A percentile compares a stretch with the other conserved stretches of the same genome.
Evolutionary conservation across 139 green algal genomes (phyloP).

Genomic region (Auxenochlorella pyrenoidosa): DNA sequence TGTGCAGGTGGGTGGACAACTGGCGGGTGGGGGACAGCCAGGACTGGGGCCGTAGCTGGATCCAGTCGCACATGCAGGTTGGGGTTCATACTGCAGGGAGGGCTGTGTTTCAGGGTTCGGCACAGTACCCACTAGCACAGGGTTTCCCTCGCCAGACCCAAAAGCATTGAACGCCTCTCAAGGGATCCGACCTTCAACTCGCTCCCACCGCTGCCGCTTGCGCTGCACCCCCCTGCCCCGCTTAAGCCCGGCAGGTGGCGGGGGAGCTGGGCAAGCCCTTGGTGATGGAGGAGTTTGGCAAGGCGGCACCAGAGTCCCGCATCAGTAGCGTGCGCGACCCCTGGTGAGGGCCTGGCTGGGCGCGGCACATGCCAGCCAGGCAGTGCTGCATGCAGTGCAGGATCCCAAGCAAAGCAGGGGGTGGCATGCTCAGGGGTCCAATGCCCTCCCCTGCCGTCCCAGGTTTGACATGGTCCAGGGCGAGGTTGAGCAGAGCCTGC

Average conservation of each 20-base stretch:
- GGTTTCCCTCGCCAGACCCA: too few species aligned
- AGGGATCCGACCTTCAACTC: too few species aligned
- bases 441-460: background rate
- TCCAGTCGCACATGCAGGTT: slow-evolving; percentile 7
- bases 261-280: background rate
- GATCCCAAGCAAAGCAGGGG: too few species aligned
- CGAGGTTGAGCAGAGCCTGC: background rate
- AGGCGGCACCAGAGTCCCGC: background rate
- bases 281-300: slow-evolving; percentile 33
- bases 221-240: too few species aligned
- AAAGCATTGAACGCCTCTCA: too few species aligned
- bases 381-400: too few species aligned
- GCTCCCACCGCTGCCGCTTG: too few species aligned
- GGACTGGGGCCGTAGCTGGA: background rate
- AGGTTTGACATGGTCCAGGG: slow-evolving; percentile 19
- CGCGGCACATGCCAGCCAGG: too few species aligned
- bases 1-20: slow-evolving; percentile 1
- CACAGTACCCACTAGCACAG: too few species aligned
- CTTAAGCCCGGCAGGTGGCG: background rate
- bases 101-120: too few species aligned
- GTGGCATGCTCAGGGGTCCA: too few species aligned
- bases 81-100: too few species aligned
- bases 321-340: slow-evolving; percentile 16
- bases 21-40: background rate
- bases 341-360: slow-evolving; percentile 6